Evolutionary conservation across 1,284 basidiomycete genomes (phyloP).

Genomic region (Mycosarcoma maydis): DNA sequence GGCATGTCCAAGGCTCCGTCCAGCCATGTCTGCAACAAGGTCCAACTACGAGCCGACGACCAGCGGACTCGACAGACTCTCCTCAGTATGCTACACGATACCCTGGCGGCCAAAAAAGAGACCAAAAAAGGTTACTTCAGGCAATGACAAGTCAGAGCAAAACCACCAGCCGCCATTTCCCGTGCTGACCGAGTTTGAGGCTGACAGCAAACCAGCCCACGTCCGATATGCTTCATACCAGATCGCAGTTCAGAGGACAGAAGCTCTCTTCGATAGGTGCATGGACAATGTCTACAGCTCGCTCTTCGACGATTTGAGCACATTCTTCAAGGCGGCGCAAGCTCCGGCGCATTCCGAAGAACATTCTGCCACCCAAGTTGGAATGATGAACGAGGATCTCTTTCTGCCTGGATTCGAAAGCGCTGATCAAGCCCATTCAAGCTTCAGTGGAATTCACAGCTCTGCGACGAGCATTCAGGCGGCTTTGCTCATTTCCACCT

Average conservation of each 20-base stretch:
- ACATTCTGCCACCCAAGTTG: not conserved
- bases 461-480: conserved; percentile 37
- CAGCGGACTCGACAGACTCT: conserved; percentile 35
- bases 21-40: conserved; percentile 17
- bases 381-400: conserved; percentile 16
- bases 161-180: conserved; percentile 21
- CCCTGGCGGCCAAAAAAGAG: conserved; percentile 42
- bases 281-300: conserved; percentile 31
- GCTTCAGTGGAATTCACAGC: not conserved
- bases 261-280: conserved; percentile 32
- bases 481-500: conserved; percentile 40
- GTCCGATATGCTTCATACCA: conserved; percentile 36
- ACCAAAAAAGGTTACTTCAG: conserved; percentile 2
- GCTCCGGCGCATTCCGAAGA: not conserved
- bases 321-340: conserved; percentile 20
- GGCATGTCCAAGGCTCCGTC: no score
- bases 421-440: not conserved
- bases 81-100: conserved; percentile 46
- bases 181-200: conserved; percentile 35
- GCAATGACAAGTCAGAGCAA: not conserved
- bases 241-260: conserved; percentile 28
- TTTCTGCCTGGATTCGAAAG: conserved; percentile 41
- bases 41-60: conserved; percentile 9
- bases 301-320: conserved; percentile 27
- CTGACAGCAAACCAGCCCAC: conserved; percentile 25